Conservation (phyloP, 1,284 basidiomycete genomes). For the Neotropicomus parvogracilis region DNA sequence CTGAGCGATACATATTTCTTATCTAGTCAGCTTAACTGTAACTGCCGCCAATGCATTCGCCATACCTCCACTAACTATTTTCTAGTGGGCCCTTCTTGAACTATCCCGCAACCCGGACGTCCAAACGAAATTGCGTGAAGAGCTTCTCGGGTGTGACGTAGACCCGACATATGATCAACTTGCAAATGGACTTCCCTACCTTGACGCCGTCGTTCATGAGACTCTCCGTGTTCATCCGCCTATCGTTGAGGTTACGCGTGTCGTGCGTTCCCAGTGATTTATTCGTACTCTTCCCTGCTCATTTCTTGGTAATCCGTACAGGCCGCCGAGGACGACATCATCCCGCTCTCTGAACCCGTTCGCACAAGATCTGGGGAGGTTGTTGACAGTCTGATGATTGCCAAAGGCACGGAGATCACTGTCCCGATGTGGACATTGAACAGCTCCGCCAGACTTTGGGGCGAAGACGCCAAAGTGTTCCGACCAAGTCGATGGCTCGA, state of each 20-base stretch:
- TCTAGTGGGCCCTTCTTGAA: constrained; percentile 30
- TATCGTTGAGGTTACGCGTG: constrained; percentile 37
- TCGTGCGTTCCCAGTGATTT: constrained; percentile 23
- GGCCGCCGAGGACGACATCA: constrained; percentile 50
- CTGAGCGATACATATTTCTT: too few species aligned
- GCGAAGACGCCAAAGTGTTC: constrained; percentile 35
- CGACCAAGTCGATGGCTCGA: constrained; percentile 40
- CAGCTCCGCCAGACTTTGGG: constrained; percentile 46
- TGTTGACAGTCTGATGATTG: constrained; percentile 39
- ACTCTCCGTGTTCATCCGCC: constrained; percentile 12
- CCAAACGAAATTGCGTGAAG: constrained; percentile 8
- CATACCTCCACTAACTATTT: background rate
- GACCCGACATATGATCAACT: constrained; percentile 21
- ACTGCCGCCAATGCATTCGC: background rate
- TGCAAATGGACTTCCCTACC: constrained; percentile 14
- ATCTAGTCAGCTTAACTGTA: constrained; percentile 30
- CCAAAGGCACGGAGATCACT: constrained; percentile 42
- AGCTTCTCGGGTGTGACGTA: constrained; percentile 2
- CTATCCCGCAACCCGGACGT: constrained; percentile 18
- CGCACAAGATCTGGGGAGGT: constrained; percentile 34
- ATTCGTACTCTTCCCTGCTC: background rate
- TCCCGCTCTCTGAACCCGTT: too few species aligned
- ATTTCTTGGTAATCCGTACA: constrained; percentile 23
- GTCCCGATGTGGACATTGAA: constrained; percentile 46
- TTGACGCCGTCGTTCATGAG: constrained; percentile 27